A percentile compares a stretch with the other conserved stretches of the same genome.
Conservation (phyloP, 2,329 filamentous ascomycete species). For the Stromatinia cepivora region DNA sequence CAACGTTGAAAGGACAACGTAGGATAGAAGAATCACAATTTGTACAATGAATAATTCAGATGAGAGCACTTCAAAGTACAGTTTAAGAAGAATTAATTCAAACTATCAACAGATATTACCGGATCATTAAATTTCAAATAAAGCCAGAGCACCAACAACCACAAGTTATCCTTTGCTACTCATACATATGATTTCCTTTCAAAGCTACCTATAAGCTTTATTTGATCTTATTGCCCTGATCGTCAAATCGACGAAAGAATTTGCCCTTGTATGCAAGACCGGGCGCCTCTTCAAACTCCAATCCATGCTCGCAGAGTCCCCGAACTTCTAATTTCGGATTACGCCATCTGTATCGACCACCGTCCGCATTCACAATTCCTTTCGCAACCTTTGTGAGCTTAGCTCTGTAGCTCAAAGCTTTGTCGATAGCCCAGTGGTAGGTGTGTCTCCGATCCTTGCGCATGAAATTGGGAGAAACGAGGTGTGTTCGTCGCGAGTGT, state of each 20-base stretch:
- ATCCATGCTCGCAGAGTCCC: background rate
- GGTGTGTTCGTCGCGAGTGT: background rate
- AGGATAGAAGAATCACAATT: background rate
- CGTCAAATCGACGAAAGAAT: background rate
- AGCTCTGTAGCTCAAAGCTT: background rate
- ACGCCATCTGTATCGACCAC: rapidly evolving
- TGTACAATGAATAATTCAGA: background rate
- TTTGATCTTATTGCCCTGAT: background rate
- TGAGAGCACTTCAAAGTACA: background rate
- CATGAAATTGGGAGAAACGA: background rate
- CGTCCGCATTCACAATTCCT: no score
- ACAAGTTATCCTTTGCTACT: background rate
- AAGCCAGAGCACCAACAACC: background rate
- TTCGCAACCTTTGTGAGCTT: background rate
- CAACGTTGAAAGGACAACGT: background rate
- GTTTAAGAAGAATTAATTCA: background rate
- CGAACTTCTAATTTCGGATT: background rate
- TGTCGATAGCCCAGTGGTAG: background rate
- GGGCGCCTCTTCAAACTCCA: background rate
- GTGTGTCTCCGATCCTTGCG: background rate
- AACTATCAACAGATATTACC: background rate
- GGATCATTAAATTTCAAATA: background rate
- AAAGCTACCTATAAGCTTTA: background rate
- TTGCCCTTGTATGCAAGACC: background rate
- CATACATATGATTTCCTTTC: no score